phyloP scores from a whole-genome alignment of 1,284 basidiomycete genomes.

The Apiotrichum brassicae region DNA sequence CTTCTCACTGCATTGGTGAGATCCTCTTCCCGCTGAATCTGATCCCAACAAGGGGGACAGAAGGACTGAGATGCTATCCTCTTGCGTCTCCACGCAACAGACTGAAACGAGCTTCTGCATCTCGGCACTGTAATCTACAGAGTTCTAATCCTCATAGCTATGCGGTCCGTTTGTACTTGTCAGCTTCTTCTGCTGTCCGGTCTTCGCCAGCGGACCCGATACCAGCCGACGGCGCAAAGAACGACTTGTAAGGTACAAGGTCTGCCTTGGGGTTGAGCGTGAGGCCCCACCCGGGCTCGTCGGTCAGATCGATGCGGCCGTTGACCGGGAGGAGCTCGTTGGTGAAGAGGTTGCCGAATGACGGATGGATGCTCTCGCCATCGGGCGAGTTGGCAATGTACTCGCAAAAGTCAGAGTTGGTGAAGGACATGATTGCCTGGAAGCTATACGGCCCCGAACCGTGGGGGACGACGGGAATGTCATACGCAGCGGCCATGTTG shows the following conservation, averaged over 20 bases:
- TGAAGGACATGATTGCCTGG: constrained; percentile 45
- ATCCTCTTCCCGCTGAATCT: no score
- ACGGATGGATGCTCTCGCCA: constrained; percentile 50
- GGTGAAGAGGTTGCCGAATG: constrained; percentile 53
- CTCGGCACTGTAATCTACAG: no score
- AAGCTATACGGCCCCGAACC: constrained; percentile 49
- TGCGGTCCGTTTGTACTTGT: constrained; percentile 3
- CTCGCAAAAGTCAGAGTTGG: constrained; percentile 45
- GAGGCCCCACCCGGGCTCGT: constrained; percentile 52
- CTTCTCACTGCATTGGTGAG: no score
- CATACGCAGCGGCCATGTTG: constrained; percentile 44
- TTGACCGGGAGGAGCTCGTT: constrained; percentile 52
- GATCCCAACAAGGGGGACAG: no score
- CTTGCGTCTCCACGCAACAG: no score
- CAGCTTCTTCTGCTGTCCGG: constrained; percentile 13
- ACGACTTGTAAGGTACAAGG: constrained; percentile 41
- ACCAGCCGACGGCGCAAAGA: constrained; percentile 34
- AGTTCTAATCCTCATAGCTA: no score
- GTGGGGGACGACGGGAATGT: constrained; percentile 55
- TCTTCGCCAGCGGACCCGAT: constrained; percentile 33
- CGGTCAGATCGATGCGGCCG: constrained; percentile 48
- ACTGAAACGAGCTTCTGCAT: no score
- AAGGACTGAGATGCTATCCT: no score
- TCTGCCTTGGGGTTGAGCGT: constrained; percentile 50
- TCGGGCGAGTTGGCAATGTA: constrained; percentile 54